Percentiles rank a stretch among this genome's conserved stretches.
Evolutionary conservation across 1,139 yeast genomes (phyloP).

Genomic region (Yamadazyma triangularis): DNA sequence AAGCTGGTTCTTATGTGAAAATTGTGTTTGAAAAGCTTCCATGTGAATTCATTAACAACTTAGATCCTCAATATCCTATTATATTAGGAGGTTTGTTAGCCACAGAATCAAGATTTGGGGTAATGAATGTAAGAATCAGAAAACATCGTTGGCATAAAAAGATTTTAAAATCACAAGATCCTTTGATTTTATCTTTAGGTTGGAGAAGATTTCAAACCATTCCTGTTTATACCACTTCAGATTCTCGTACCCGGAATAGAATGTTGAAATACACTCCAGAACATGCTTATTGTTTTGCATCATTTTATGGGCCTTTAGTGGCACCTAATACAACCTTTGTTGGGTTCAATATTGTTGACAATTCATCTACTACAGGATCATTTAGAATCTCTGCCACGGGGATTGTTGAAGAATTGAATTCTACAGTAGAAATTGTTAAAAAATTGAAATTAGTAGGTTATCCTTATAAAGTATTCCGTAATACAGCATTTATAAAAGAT

Average conservation of each 20-base stretch:
- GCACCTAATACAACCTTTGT: slow-evolving; percentile 98
- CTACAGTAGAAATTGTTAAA: slow-evolving; percentile 87
- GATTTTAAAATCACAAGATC: slow-evolving; percentile 92
- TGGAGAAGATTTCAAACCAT: slow-evolving; percentile 98
- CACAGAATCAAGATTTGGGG: slow-evolving; percentile 91
- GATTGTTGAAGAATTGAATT: slow-evolving; percentile 87
- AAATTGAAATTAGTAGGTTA: slow-evolving; percentile 92
- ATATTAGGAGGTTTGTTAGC: slow-evolving; percentile 87
- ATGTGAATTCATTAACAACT: slow-evolving; percentile 84
- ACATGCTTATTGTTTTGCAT: slow-evolving; percentile 94
- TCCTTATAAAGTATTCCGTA: slow-evolving; percentile 89
- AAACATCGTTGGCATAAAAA: slow-evolving; percentile 99
- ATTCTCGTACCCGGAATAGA: slow-evolving; percentile 94
- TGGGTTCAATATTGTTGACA: slow-evolving; percentile 87
- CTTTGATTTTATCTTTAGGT: slow-evolving; percentile 87
- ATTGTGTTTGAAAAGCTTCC: slow-evolving; percentile 81
- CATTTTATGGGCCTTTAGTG: slow-evolving; percentile 94
- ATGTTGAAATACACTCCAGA: slow-evolving; percentile 98
- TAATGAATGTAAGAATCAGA: slow-evolving; percentile 88
- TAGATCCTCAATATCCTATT: slow-evolving; percentile 80
- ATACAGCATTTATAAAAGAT: slow-evolving; percentile 94
- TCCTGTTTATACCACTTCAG: slow-evolving; percentile 94
- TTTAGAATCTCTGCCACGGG: slow-evolving; percentile 99
- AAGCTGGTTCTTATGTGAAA: slow-evolving; percentile 93
- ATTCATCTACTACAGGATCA: slow-evolving; percentile 77